Conservation (phyloP, 2,329 filamentous ascomycete genomes). For the Monosporascus sp. region DNA sequence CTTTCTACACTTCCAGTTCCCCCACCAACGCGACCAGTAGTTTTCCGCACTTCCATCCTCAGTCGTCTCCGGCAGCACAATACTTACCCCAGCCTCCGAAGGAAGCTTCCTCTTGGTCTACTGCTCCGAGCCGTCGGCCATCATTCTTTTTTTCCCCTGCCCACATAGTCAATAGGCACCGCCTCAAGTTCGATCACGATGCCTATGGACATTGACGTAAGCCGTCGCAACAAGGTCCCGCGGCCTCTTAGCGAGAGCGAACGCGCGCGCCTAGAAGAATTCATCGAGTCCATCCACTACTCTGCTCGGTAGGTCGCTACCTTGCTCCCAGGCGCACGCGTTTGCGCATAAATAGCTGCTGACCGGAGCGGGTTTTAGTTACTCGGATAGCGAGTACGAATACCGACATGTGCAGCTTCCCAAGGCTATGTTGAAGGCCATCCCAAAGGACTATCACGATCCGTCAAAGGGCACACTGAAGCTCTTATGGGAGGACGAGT, state of each 20-base stretch:
- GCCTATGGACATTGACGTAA: slow-evolving; percentile 67
- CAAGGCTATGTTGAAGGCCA: slow-evolving; percentile 96
- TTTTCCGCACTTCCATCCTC: no score
- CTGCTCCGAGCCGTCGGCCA: no score
- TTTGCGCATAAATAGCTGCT: slow-evolving; percentile 5
- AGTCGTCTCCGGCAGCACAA: background rate
- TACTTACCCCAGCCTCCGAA: no score
- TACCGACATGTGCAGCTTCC: slow-evolving; percentile 97
- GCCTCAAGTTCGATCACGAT: slow-evolving; percentile 9
- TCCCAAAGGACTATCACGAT: slow-evolving; percentile 93
- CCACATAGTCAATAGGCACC: background rate
- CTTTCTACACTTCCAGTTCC: no score
- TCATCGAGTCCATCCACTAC: slow-evolving; percentile 91
- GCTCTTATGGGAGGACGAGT: slow-evolving; percentile 96
- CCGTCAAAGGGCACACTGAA: slow-evolving; percentile 86
- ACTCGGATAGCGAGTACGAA: slow-evolving; percentile 88
- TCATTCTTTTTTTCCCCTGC: no score
- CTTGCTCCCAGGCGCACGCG: background rate
- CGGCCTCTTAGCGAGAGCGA: slow-evolving; percentile 76
- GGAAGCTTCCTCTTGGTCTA: background rate
- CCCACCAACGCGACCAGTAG: no score
- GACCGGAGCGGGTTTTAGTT: slow-evolving; percentile 52
- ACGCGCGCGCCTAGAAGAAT: slow-evolving; percentile 81
- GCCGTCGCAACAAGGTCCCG: slow-evolving; percentile 80
- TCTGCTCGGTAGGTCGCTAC: slow-evolving; percentile 66